A percentile compares a stretch with the other conserved stretches of the same genome.
These are phyloP conservation scores for Huntiella decipiens DNA, from an alignment of 2,329 filamentous ascomycete genomes.

Conservation along the genomic window DNA sequence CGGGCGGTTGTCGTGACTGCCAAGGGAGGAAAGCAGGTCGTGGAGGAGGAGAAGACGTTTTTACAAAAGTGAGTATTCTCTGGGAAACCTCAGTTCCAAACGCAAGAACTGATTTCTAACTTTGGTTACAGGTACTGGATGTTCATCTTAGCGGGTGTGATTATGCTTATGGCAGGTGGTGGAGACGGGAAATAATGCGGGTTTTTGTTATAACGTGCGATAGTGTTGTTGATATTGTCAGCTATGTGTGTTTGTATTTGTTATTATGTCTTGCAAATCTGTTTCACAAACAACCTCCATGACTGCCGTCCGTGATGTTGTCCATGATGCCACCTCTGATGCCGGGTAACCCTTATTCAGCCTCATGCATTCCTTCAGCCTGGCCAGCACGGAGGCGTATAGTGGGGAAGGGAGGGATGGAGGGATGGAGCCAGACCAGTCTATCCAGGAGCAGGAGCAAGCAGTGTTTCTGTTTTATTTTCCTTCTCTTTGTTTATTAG, in stretches of 20 bases:
- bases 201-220: not conserved
- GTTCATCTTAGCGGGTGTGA: conserved; percentile 33
- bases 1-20: conserved; percentile 42
- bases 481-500: conserved; percentile 1
- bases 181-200: conserved; percentile 29
- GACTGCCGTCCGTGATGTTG: not conserved
- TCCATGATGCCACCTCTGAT: not conserved
- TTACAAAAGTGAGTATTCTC: conserved; percentile 40
- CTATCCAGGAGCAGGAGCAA: not conserved
- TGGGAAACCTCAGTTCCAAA: not conserved
- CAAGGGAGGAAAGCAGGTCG: conserved; percentile 32
- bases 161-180: conserved; percentile 34
- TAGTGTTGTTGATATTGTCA: not conserved
- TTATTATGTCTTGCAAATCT: not conserved
- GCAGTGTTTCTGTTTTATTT: not conserved
- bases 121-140: conserved; percentile 41
- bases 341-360: not conserved
- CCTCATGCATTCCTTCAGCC: not conserved
- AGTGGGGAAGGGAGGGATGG: too few species aligned
- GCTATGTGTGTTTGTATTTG: not conserved
- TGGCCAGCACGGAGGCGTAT: too few species aligned
- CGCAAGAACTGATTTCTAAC: conserved; percentile 1
- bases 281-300: not conserved
- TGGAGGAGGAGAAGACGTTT: conserved; percentile 43
- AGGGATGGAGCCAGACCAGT: not conserved